phyloP scores from a whole-genome alignment of 129 eudicot species.

The Artemisia tridentata region DNA sequence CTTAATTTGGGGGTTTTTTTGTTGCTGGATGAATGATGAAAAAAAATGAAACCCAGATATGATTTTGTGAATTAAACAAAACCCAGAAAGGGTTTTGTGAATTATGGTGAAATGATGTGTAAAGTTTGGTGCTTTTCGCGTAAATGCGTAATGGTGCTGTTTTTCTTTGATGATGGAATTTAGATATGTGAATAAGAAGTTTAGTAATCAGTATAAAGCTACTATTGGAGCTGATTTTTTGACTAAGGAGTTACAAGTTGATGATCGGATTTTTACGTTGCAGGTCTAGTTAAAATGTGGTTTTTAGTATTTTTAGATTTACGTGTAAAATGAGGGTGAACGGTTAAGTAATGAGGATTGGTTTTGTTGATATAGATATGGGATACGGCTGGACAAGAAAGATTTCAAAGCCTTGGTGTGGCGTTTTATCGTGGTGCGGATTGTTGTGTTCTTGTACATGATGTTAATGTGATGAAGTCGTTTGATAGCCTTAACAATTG shows the following conservation, averaged over 20 bases:
- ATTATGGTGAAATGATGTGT: too few relatives aligned
- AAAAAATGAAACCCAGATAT: too few relatives aligned
- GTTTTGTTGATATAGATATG: constrained; percentile 38
- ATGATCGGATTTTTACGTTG: constrained; percentile 51
- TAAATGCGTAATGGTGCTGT: neutral
- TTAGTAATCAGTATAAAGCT: constrained; percentile 58
- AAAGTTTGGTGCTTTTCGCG: neutral
- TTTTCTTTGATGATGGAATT: constrained; percentile 25
- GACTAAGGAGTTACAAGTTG: constrained; percentile 48
- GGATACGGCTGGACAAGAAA: constrained; percentile 41
- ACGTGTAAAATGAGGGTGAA: too few relatives aligned
- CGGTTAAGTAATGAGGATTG: neutral
- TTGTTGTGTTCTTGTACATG: constrained; percentile 59
- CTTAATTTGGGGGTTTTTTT: neutral
- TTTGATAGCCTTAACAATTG: constrained; percentile 53
- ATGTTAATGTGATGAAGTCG: constrained; percentile 57
- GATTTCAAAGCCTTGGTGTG: constrained; percentile 27
- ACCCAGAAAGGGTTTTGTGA: too few relatives aligned
- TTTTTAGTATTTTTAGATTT: too few relatives aligned
- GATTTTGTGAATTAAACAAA: too few relatives aligned
- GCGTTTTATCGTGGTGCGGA: constrained; percentile 63
- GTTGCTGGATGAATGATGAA: too few relatives aligned
- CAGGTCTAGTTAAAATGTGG: constrained; percentile 32
- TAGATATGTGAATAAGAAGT: constrained; percentile 49
- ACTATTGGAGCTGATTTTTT: constrained; percentile 58